Conservation (phyloP, 2,329 filamentous ascomycete species). For the Trichophyton equinum region DNA sequence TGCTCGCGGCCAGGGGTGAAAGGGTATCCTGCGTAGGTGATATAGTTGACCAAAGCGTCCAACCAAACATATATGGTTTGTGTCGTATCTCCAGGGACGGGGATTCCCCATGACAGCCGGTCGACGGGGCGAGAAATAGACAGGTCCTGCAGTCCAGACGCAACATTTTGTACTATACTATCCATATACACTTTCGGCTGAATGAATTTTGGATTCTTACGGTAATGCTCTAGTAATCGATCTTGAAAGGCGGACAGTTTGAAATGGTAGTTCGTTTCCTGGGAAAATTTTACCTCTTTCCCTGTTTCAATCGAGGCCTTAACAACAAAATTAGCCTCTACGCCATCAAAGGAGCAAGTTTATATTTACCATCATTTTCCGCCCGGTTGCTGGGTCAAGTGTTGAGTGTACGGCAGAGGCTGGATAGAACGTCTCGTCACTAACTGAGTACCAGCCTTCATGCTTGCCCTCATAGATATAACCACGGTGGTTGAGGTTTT, state of each 20-base stretch:
- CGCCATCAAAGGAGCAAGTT: neutral
- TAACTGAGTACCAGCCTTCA: constrained; percentile 91
- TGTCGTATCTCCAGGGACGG: constrained; percentile 65
- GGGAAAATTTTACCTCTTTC: constrained; percentile 87
- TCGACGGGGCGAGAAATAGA: constrained; percentile 74
- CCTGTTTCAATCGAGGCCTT: constrained; percentile 68
- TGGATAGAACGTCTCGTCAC: constrained; percentile 94
- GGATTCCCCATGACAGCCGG: constrained; percentile 76
- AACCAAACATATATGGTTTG: constrained; percentile 99
- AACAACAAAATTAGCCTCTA: neutral
- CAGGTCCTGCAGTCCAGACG: constrained; percentile 67
- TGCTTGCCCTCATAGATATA: constrained; percentile 78
- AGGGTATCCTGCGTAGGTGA: constrained; percentile 78
- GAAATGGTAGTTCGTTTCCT: constrained; percentile 92
- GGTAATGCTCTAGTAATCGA: constrained; percentile 66
- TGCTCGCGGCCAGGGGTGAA: constrained; percentile 51
- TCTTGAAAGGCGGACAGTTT: constrained; percentile 71
- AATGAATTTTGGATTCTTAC: constrained; percentile 64
- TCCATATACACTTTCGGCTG: constrained; percentile 59
- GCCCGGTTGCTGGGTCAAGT: constrained; percentile 66
- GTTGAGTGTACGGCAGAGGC: constrained; percentile 58
- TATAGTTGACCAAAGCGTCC: constrained; percentile 87
- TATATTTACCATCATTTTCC: constrained; percentile 57
- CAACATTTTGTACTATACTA: constrained; percentile 67
- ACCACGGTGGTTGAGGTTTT: constrained; percentile 58